Conservation (phyloP, 495 filamentous ascomycete species). For the Aspergillus sclerotiicarbonarius region DNA sequence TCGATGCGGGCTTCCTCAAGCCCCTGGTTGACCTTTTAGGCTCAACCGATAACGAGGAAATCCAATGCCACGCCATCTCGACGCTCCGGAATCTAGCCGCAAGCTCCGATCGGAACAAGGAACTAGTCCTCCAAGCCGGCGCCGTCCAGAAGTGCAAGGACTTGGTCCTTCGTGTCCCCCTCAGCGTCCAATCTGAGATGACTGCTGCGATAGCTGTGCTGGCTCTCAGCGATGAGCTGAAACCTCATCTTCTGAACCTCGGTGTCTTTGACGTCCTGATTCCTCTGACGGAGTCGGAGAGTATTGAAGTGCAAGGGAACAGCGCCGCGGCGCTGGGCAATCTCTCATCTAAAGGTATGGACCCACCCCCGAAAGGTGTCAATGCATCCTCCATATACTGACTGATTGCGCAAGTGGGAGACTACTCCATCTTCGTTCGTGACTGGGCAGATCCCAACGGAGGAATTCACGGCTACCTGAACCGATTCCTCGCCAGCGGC, state of each 20-base stretch:
- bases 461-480: conserved; percentile 92
- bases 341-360: conserved; percentile 90
- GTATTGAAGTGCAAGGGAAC: conserved; percentile 97
- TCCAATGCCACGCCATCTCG: conserved; percentile 97
- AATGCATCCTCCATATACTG: background rate
- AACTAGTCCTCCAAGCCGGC: conserved; percentile 90
- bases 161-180: conserved; percentile 85
- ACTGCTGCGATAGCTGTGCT: conserved; percentile 98
- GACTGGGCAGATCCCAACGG: conserved; percentile 91
- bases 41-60: conserved; percentile 96
- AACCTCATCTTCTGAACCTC: conserved; percentile 83
- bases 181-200: conserved; percentile 98
- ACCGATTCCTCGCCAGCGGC: conserved; percentile 86
- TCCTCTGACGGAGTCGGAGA: conserved; percentile 88
- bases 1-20: conserved; percentile 92
- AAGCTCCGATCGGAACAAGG: conserved; percentile 95
- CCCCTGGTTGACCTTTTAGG: conserved; percentile 91
- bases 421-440: conserved; percentile 93
- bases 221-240: conserved; percentile 92
- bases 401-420: conserved; percentile 64
- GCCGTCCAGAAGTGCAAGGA: conserved; percentile 99
- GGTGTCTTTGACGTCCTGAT: conserved; percentile 97
- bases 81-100: conserved; percentile 94
- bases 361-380: background rate
- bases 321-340: conserved; percentile 95